phyloP scores from a whole-genome alignment of 78 protist species.

The Guillardia theta region DNA sequence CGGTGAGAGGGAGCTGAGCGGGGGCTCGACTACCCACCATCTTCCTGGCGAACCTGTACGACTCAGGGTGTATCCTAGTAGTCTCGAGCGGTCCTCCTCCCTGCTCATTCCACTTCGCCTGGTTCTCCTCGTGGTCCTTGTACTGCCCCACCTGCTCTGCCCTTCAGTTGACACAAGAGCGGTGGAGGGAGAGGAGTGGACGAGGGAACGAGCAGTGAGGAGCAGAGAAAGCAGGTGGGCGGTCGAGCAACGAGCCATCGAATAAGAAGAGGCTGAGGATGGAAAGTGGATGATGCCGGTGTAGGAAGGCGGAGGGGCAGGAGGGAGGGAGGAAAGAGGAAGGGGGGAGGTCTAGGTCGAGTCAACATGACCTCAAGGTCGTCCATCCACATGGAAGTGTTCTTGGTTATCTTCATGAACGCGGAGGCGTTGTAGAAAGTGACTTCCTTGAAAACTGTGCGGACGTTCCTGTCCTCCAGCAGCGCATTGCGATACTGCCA shows the following conservation, averaged over 20 bases:
- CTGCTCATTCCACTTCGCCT: background rate
- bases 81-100: background rate
- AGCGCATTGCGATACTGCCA: background rate
- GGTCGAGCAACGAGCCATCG: background rate
- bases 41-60: background rate
- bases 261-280: background rate
- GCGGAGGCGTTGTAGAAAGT: background rate
- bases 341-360: background rate
- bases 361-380: background rate
- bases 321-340: no score
- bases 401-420: background rate
- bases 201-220: background rate
- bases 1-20: no score
- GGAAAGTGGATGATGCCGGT: background rate
- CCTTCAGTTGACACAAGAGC: background rate
- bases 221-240: background rate
- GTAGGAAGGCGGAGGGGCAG: no score
- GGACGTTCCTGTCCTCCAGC: background rate
- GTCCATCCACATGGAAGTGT: background rate
- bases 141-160: background rate
- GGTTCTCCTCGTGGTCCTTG: background rate
- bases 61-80: constrained; percentile 18
- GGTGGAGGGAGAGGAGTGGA: background rate
- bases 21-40: background rate
- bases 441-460: background rate